Evolutionary conservation across 306 rosid species (phyloP).

Genomic region (Dalbergia oliveri): DNA sequence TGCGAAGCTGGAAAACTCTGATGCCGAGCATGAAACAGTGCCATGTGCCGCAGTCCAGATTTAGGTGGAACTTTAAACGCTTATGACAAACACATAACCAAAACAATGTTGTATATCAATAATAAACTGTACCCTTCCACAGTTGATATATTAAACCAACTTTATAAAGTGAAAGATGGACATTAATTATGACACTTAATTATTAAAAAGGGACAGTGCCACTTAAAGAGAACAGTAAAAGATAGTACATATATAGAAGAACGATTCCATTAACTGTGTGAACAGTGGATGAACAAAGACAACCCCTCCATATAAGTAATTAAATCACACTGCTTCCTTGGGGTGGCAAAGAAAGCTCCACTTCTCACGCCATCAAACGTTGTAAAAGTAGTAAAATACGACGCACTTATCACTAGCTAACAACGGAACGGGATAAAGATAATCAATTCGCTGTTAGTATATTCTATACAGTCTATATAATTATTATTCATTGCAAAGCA

Average conservation of each 20-base stretch:
- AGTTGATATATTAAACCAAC: background rate
- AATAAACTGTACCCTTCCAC: too few species aligned
- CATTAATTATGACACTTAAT: background rate
- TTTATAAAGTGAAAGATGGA: background rate
- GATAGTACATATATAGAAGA: background rate
- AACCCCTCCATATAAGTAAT: background rate
- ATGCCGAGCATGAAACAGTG: background rate
- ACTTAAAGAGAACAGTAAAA: background rate
- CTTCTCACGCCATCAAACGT: background rate
- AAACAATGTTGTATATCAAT: background rate
- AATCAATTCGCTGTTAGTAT: background rate
- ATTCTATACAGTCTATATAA: background rate
- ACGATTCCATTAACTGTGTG: background rate
- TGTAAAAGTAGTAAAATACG: background rate
- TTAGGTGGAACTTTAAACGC: constrained; percentile 28
- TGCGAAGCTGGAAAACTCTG: background rate
- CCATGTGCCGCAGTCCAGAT: constrained; percentile 37
- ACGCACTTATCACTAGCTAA: background rate
- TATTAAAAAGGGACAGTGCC: too few species aligned
- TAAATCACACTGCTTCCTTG: background rate
- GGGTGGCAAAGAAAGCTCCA: background rate
- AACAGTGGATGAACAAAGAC: constrained; percentile 5
- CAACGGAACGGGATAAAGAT: background rate
- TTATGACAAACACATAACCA: constrained; percentile 14
- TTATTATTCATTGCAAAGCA: constrained; percentile 6